Percentiles rank a stretch among this genome's conserved stretches.
Conservation (phyloP, 108 stramenopile species). For the Skeletonema menzelii region DNA sequence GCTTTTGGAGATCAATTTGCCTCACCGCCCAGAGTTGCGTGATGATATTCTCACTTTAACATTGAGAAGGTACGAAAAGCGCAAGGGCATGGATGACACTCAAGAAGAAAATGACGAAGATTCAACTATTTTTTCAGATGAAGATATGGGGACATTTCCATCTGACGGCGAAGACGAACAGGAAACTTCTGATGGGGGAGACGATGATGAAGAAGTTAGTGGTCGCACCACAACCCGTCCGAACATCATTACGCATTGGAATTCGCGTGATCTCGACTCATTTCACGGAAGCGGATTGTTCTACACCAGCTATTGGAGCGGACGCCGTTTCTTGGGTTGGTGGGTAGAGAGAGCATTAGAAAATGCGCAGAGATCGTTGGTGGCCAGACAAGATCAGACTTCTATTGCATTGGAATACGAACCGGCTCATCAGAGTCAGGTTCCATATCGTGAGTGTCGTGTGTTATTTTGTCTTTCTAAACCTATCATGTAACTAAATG, state of each 20-base stretch:
- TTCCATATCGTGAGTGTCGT: constrained; percentile 12
- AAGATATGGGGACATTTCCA: not conserved
- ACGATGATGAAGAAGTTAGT: not conserved
- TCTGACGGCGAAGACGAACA: too few species aligned
- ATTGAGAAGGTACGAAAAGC: not conserved
- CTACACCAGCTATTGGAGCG: not conserved
- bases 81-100: not conserved
- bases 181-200: not conserved
- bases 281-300: not conserved
- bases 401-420: not conserved
- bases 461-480: not conserved
- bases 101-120: not conserved
- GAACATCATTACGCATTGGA: too few species aligned
- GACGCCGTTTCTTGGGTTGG: not conserved
- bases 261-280: not conserved
- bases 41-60: too few species aligned
- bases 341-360: not conserved
- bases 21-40: too few species aligned
- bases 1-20: too few species aligned
- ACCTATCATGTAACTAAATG: not conserved
- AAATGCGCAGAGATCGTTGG: not conserved
- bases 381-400: not conserved
- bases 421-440: not conserved
- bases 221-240: too few species aligned
- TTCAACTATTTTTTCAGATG: not conserved